Conservation (phyloP, 345 rosid genomes). For the Lumnitzera racemosa region DNA sequence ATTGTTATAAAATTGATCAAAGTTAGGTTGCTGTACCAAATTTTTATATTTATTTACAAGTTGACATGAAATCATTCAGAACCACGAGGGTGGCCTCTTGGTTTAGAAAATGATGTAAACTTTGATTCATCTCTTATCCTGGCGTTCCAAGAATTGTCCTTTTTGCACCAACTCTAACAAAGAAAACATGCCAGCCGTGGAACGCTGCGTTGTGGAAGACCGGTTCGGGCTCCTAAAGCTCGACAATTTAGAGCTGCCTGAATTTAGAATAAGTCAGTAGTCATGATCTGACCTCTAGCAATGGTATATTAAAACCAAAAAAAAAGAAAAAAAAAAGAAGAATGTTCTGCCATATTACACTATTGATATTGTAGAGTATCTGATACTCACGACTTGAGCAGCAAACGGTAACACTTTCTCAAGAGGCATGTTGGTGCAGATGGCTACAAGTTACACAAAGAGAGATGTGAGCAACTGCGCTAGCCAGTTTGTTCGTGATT, state of each 20-base stretch:
- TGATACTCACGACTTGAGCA: constrained; percentile 66
- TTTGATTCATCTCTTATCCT: too few relatives aligned
- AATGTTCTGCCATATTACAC: background rate
- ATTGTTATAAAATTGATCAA: too few relatives aligned
- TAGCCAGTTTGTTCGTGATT: too few relatives aligned
- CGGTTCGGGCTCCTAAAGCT: constrained; percentile 70
- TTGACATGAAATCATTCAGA: too few relatives aligned
- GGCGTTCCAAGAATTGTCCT: too few relatives aligned
- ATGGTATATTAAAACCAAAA: too few relatives aligned
- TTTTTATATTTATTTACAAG: too few relatives aligned
- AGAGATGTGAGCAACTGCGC: background rate
- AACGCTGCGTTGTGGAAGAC: constrained; percentile 55
- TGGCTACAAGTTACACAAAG: constrained; percentile 23
- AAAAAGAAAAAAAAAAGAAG: too few relatives aligned
- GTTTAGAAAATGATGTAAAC: too few relatives aligned
- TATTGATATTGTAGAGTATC: background rate
- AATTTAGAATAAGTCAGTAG: constrained; percentile 4
- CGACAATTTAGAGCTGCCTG: constrained; percentile 80
- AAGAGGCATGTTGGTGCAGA: constrained; percentile 51
- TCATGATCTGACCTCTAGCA: constrained; percentile 4
- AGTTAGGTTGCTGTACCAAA: too few relatives aligned
- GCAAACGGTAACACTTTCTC: constrained; percentile 78
- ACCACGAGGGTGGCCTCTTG: too few relatives aligned
- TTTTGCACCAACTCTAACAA: background rate
- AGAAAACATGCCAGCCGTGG: constrained; percentile 42